phyloP scores from a whole-genome alignment of 306 rosid species.

The Astragalus glycyphyllos region DNA sequence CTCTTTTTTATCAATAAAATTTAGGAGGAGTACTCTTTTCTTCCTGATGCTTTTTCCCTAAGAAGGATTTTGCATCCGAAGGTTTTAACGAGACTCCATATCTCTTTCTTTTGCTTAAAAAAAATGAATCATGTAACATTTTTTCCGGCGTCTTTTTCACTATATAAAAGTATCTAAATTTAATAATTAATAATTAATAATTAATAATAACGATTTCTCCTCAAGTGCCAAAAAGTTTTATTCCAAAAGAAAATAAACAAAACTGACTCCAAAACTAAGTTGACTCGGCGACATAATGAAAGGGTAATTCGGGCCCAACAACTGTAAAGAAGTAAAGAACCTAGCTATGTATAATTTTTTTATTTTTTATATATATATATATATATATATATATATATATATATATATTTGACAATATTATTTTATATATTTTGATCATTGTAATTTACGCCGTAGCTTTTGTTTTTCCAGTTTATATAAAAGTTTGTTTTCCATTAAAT shows the following conservation, averaged over 20 bases:
- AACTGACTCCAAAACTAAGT: neutral
- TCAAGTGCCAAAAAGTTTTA: neutral
- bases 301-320: neutral
- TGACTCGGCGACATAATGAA: neutral
- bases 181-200: neutral
- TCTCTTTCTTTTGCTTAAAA: too few relatives aligned
- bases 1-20: too few relatives aligned
- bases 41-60: too few relatives aligned
- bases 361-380: neutral
- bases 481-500: neutral
- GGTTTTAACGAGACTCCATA: too few relatives aligned
- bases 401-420: too few relatives aligned
- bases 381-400: too few relatives aligned
- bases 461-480: neutral
- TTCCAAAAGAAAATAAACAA: neutral
- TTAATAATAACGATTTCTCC: neutral
- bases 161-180: neutral
- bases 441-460: neutral
- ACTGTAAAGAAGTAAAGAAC: neutral
- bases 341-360: neutral
- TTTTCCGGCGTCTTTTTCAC: neutral
- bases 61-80: too few relatives aligned
- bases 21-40: too few relatives aligned
- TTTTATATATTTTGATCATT: neutral
- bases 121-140: neutral